A percentile compares a stretch with the other conserved stretches of the same genome.
phyloP scores from a whole-genome alignment of 2,329 filamentous ascomycete genomes.

The Hirsutella thompsonii region DNA sequence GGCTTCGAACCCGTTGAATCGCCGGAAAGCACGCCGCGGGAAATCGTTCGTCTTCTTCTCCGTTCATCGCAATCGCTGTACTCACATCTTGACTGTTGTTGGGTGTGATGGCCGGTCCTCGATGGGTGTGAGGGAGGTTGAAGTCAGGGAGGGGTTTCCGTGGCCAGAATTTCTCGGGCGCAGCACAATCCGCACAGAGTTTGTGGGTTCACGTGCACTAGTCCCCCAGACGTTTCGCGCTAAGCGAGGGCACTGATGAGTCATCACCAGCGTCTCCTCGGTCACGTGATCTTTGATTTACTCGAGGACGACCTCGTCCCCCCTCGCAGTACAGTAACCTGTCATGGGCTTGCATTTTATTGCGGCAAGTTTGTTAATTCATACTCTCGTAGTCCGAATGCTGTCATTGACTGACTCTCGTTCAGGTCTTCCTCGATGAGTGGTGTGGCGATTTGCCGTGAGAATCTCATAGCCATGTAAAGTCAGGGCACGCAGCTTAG shows the following conservation, averaged over 20 bases:
- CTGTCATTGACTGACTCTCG: no score
- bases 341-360: no score
- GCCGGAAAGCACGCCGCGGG: neutral
- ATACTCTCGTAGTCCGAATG: no score
- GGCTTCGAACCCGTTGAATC: neutral
- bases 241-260: conserved; percentile 28
- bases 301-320: no score
- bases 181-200: conserved; percentile 22
- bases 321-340: neutral
- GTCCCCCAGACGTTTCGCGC: conserved; percentile 13
- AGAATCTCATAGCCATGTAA: no score
- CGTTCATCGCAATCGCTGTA: conserved; percentile 10
- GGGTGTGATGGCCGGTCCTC: conserved; percentile 28
- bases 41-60: neutral
- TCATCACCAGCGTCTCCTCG: conserved; percentile 6
- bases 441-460: no score
- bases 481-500: no score
- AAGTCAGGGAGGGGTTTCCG: conserved; percentile 26
- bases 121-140: conserved; percentile 20
- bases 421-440: no score
- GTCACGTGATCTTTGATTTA: neutral
- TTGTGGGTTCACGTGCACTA: conserved; percentile 30
- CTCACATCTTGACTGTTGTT: conserved; percentile 33
- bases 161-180: conserved; percentile 26
- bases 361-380: no score